Evolutionary conservation across 768 basidiomycete species (phyloP), one percentile per base, ranked within the genome.

Genomic region (Suillus bovinus): DNA sequence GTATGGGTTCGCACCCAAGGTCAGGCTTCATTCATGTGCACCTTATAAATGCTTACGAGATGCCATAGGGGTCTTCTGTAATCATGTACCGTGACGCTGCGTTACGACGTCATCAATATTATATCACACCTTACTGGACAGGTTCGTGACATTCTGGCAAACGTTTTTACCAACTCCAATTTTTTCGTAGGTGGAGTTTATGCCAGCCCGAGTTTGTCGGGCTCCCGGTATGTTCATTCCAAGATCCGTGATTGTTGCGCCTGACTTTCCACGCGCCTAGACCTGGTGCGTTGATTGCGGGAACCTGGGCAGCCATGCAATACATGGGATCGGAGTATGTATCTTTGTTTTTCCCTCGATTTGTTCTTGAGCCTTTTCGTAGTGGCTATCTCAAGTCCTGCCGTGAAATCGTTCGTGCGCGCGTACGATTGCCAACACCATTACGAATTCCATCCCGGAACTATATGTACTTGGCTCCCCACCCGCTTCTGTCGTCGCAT

Each of bases 1-100:
- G 89, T 96, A 96, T 76, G 95, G 93, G 22, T 97, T 96, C 74
- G 88, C 95, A 24, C 94, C 95, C 16, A 99, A 98, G 82, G 93
- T 87, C 42, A 47, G 72, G 65, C 34, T 16, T 53, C 33, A 14
- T n/a, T 58, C 46, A 55, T 41, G 20, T 8, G 53, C 36, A 62
- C 6, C 49, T 56, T 41, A 55, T 44, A 34, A 64, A 17, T 41
- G 36, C 27, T 56, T 34, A 61, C 42, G 16, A 5, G 56, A 36
- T 59, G 9, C 9, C 58, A 5, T 66, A 94, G 91, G 96, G 89
- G 58, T 88, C 91, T 14, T 97, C 95, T 17, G 93, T 97, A 46
- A 87, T 99, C 69, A 97, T 99, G 95, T 99, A 97, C 77, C 86
- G 88, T 20, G 81, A 88, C 42, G 81, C 88, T 31, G 86, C 88